Evolutionary conservation across 2,329 filamentous ascomycete species (phyloP).

Genomic region (Fusarium metavorans): DNA sequence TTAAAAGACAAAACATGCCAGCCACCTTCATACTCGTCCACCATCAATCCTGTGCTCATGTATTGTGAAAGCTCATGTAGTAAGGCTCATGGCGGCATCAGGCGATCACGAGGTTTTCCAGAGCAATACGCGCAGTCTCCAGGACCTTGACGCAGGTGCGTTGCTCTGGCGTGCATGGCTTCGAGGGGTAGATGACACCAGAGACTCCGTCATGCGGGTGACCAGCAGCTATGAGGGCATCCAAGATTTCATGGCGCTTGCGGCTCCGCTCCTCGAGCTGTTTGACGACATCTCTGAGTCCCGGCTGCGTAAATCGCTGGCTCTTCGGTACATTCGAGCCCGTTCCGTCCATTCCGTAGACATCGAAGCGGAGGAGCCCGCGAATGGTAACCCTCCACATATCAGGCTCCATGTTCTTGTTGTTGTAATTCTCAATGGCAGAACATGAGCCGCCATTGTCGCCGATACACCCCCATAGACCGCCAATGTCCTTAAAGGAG

Average conservation of each 20-base stretch:
- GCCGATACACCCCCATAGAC: constrained; percentile 57
- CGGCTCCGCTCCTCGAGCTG: constrained; percentile 65
- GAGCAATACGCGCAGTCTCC: constrained; percentile 64
- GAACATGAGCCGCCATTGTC: constrained; percentile 44
- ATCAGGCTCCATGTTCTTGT: constrained; percentile 61
- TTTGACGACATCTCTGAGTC: constrained; percentile 66
- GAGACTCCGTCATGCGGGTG: constrained; percentile 40
- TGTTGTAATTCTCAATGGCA: constrained; percentile 50
- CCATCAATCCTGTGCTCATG: background rate
- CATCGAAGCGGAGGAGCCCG: constrained; percentile 66
- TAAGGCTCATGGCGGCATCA: constrained; percentile 37
- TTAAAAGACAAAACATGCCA: background rate
- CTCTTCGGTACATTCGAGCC: constrained; percentile 25
- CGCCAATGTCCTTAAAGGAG: constrained; percentile 60
- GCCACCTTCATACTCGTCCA: background rate
- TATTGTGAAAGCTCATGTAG: background rate
- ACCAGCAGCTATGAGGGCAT: constrained; percentile 58
- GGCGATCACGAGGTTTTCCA: constrained; percentile 67
- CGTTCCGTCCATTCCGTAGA: constrained; percentile 63
- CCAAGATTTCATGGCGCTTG: constrained; percentile 62
- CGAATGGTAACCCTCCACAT: constrained; percentile 67
- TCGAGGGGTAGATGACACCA: constrained; percentile 41
- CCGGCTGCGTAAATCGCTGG: constrained; percentile 53
- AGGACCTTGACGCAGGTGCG: constrained; percentile 64
- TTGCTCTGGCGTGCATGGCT: constrained; percentile 49